phyloP scores from a whole-genome alignment of 1,284 basidiomycete genomes.

The Sphaerobolus stellatus region DNA sequence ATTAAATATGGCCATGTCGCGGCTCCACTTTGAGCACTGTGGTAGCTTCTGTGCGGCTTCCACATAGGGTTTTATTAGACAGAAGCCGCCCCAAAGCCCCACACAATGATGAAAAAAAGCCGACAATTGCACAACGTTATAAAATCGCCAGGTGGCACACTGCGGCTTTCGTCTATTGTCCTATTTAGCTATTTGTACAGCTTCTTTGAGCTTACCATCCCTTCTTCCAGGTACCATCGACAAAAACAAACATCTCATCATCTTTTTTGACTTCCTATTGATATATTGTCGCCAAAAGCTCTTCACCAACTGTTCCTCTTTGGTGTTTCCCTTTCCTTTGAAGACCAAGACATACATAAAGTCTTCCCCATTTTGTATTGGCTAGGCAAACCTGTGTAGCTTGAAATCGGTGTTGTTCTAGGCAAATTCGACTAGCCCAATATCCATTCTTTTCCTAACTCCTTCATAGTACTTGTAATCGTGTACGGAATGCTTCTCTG shows the following conservation, averaged over 20 bases:
- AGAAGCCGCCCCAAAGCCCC: too few relatives aligned
- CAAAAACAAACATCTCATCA: constrained; percentile 42
- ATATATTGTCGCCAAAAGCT: constrained; percentile 31
- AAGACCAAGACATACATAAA: constrained; percentile 25
- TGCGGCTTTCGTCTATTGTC: too few relatives aligned
- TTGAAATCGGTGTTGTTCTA: constrained; percentile 18
- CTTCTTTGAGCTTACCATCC: constrained; percentile 36
- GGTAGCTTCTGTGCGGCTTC: too few relatives aligned
- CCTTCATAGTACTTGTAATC: too few relatives aligned
- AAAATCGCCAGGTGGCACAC: too few relatives aligned
- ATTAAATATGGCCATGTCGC: too few relatives aligned
- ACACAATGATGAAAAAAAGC: too few relatives aligned
- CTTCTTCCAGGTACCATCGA: constrained; percentile 36
- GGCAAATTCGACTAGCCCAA: constrained; percentile 14
- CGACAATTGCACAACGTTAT: too few relatives aligned
- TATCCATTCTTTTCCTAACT: too few relatives aligned
- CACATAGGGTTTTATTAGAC: too few relatives aligned
- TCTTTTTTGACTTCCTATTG: constrained; percentile 23
- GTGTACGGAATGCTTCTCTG: too few relatives aligned
- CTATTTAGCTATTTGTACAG: constrained; percentile 38
- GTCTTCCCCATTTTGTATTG: not conserved
- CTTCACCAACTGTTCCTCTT: constrained; percentile 13
- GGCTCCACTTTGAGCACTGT: too few relatives aligned
- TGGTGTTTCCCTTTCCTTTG: constrained; percentile 14
- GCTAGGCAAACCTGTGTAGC: constrained; percentile 24